Evolutionary conservation across 106 monocot species (phyloP), one percentile per base, ranked within the genome.

Genomic region (Platanthera zijinensis): DNA sequence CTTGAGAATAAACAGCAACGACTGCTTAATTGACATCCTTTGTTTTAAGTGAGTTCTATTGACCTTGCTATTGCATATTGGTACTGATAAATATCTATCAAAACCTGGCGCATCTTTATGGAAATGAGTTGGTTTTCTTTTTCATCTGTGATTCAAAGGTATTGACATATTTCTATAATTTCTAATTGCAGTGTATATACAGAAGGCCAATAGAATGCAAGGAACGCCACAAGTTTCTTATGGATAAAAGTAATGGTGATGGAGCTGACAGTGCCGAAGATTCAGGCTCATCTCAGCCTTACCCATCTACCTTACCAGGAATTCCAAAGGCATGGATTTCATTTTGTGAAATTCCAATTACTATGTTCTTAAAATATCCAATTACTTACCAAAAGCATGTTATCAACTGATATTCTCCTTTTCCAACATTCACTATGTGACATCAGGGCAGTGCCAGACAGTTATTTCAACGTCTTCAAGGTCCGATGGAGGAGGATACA

Each of bases 231-330:
- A 94, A 95, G 81, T 52, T 82, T 84, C 81, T 99, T 48, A 94
- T 90, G 80, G 99, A 99, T 49, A 90, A 73, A 84, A 92, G 82
- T 80, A 50, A 80, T 77, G 91, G 88, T 82, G 99, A 99, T 85
- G 94, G 99, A 18, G 99, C 94, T 80, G 99, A 99, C 82, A 92
- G 92, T 84, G 99, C 99, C n/a, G 99, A 94, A 76, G 99, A 99
- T 87, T 99, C 99, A 11, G 94, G 99, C 18, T 94, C 94, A 67
- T 99, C 99, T 83, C 94, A 92, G 75, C 92, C 86, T 74, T 99
- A 94, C 85, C 86, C 88, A 71, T 90, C 90, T 49, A 89, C 89
- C 48, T 76, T 99, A 75, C 94, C 94, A 84, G 99, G 94, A 78
- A 99, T 99, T 84, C 99, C 94, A 85, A 92, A 99, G 90, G 89